phyloP scores from a whole-genome alignment of 805 yeast genomes.

The Yamadazyma insecticola region DNA sequence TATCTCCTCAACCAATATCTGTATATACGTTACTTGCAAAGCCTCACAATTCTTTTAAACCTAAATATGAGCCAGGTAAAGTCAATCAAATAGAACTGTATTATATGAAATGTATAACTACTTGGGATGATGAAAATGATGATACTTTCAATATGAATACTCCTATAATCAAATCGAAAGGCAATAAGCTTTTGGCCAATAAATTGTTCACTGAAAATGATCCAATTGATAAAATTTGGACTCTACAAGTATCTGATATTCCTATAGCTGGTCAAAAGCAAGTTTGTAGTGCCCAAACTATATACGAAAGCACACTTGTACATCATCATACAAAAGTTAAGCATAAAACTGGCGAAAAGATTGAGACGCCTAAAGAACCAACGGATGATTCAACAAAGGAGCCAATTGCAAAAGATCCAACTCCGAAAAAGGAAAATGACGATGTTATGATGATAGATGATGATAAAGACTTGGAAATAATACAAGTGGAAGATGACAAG shows the following conservation, averaged over 20 bases:
- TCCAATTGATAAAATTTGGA: conserved; percentile 43
- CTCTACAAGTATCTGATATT: conserved; percentile 62
- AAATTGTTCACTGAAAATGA: conserved; percentile 18
- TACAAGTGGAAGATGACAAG: no score
- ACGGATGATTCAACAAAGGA: conserved; percentile 1
- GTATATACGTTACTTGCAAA: conserved; percentile 47
- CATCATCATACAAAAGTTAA: conserved; percentile 49
- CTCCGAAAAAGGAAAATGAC: no score
- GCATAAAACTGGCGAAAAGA: conserved; percentile 2
- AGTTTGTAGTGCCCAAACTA: conserved; percentile 57
- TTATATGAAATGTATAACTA: conserved; percentile 44
- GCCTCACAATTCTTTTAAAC: conserved; percentile 49
- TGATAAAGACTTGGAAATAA: no score
- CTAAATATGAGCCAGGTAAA: conserved; percentile 52
- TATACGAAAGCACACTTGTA: conserved; percentile 55
- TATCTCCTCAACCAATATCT: conserved; percentile 39
- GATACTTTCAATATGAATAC: conserved; percentile 18
- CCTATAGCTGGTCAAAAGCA: conserved; percentile 71
- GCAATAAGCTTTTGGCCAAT: no score
- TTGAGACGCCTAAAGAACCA: conserved; percentile 2
- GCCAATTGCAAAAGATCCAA: no score
- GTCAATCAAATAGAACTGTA: conserved; percentile 55
- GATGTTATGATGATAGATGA: no score
- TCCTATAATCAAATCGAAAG: no score
- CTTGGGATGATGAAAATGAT: conserved; percentile 36